Evolutionary conservation across 768 basidiomycete genomes (phyloP), one percentile per base, ranked within the genome.

Genomic region (Boletus reticuloceps): DNA sequence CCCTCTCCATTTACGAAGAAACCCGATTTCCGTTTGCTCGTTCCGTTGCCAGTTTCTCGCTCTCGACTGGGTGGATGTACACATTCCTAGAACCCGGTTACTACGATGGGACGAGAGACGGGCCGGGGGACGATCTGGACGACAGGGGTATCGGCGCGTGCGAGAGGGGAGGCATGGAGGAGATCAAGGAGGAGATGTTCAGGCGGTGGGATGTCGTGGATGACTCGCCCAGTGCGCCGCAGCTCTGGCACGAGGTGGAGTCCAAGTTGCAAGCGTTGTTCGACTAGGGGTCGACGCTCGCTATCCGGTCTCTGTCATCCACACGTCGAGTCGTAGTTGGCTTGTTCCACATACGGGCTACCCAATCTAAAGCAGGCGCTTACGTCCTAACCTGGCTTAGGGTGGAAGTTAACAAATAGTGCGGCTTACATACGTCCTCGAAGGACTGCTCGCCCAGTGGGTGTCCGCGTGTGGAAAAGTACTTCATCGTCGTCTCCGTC

Each of bases 31-130:
- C 67, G 3, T 50, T 61, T n/a, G 54, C 53, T 10, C 32, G 39
- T 14, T 40, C 47, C 0, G 16, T 72, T 27, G 62, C 63, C 9
- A 50, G 51, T 7, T 20, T 50, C 13, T 62, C 72, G 29, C 31
- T 61, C 0, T 56, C 50, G 13, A 56, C 47, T 5, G 69, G 60
- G 38, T 47, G 47, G 50, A 60, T 70, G 59, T 57, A 46, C 34
- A 7, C 51, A 4, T 65, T 72, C 50, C 39, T 47, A 42, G 53
- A 38, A 11, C 58, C 61, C 0, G 67, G 55, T 12, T 60, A 50
- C 40, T 69, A 64, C 32, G 65, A 68, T 16, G 70, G 70, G 22
- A 47, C 44, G 32, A 43, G 58, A 44, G 47, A 20, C 11, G 47
- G 29, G 2, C 29, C 14, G 14, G 34, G 34, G 4, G 57, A 43